Percentiles rank a stretch among this genome's conserved stretches.
Evolutionary conservation across 2,329 filamentous ascomycete species (phyloP).

Genomic region (Calonectria ilicicola): DNA sequence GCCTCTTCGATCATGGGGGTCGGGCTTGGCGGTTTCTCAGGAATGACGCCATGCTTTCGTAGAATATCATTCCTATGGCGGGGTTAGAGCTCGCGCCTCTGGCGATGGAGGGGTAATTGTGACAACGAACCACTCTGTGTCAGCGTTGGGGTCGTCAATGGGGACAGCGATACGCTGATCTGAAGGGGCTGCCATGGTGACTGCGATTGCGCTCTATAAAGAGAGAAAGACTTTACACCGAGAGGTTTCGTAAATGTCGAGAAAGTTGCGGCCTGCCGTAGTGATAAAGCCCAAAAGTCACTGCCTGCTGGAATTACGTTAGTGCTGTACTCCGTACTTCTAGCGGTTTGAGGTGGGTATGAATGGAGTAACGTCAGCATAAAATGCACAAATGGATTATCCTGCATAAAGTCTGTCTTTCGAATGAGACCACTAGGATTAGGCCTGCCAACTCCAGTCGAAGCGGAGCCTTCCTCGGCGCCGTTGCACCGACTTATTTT

Average conservation of each 20-base stretch:
- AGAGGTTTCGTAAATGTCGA: conserved; percentile 9
- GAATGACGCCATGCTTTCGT: conserved; percentile 94
- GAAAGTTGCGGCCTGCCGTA: conserved; percentile 8
- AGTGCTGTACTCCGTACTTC: background rate
- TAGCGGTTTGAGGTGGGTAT: background rate
- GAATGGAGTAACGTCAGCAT: conserved; percentile 19
- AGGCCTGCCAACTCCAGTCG: background rate
- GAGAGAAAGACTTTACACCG: background rate
- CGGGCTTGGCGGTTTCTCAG: conserved; percentile 96
- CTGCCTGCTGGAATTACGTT: conserved; percentile 32
- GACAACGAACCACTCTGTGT: conserved; percentile 86
- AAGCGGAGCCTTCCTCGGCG: conserved; percentile 21
- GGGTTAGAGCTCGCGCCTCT: conserved; percentile 39
- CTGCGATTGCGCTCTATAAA: background rate
- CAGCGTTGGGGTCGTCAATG: conserved; percentile 94
- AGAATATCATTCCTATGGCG: conserved; percentile 92
- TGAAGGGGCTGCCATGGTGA: conserved; percentile 69
- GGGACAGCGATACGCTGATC: conserved; percentile 81
- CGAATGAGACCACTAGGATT: background rate
- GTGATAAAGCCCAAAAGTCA: conserved; percentile 24
- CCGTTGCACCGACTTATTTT: conserved; percentile 29
- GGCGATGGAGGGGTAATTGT: conserved; percentile 41
- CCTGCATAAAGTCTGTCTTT: conserved; percentile 30
- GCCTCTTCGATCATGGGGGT: conserved; percentile 98
- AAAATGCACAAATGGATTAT: conserved; percentile 30